Evolutionary conservation across 176 grass and related monocot species (phyloP).

Genomic region (Canna indica): DNA sequence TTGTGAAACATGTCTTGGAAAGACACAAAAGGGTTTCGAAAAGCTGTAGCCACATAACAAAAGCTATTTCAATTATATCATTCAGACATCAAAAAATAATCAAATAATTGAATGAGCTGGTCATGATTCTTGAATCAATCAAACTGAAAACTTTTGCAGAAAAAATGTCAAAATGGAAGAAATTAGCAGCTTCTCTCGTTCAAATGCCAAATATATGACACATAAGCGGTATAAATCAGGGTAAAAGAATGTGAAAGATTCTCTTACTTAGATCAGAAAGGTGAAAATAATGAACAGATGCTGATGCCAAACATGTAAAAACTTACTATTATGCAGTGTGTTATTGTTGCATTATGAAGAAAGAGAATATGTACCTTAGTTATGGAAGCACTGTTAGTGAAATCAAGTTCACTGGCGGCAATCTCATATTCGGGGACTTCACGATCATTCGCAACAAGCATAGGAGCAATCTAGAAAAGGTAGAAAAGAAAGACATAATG

Average conservation of each 20-base stretch:
- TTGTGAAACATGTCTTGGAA: background rate
- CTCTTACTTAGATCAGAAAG: background rate
- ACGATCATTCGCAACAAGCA: conserved; percentile 64
- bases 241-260: background rate
- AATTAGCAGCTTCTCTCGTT: background rate
- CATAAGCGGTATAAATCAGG: background rate
- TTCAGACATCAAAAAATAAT: background rate
- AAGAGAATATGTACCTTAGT: conserved; percentile 48
- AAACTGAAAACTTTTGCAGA: background rate
- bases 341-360: background rate
- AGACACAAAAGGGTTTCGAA: background rate
- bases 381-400: conserved; percentile 47
- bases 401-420: conserved; percentile 58
- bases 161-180: background rate
- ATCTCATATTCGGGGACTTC: conserved; percentile 97
- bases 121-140: background rate
- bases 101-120: background rate
- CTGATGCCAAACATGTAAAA: background rate
- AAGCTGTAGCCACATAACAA: background rate
- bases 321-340: background rate
- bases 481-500: background rate
- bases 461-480: conserved; percentile 65
- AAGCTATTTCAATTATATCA: background rate
- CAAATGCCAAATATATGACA: background rate
- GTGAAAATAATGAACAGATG: background rate